Base-by-base conservation (phyloP, 495 filamentous ascomycete genomes). In the Ramalina intermedia region DNA sequence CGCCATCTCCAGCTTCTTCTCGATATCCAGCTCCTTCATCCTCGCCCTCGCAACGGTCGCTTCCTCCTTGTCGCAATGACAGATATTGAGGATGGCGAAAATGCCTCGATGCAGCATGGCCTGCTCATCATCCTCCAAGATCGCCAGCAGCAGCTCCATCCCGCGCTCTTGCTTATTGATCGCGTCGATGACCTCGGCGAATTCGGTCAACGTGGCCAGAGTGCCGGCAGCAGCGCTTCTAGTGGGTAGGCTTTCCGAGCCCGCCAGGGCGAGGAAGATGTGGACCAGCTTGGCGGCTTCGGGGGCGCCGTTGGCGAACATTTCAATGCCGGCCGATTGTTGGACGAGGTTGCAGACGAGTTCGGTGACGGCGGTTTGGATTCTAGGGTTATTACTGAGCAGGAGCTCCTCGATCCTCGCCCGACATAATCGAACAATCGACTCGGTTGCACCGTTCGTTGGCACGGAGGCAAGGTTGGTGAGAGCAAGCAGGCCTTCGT, bases 321-420 rank as follows among this genome's bases (percentile, higher is more conserved):
- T 74, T 36, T 80, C 72, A 11, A 87, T 64, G 2, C 86, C 85
- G 3, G 77, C 66, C n/a, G 85, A 76, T 42, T 75, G 79, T 47
- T 82, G 81, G 65, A 88, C 84, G 43, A 98, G 70, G 57, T 98
- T 98, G 66, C 91, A 98, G 41, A 96, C 68, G 16, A 98, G 72
- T 65, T 98, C 89, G 26, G 83, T 82, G 2, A 85, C 76, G 13
- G 89, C 91, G 12, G 88, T 83, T 41, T 83, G 82, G 41, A 98
- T 74, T 41, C 80, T 67, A n/a, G 69, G 55, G 59, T 90, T 90
- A 41, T 73, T 75, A 24, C 79, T 82, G 4, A 96, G 74, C 3
- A 96, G 69, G 14, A 87, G 76, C 48, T 94, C 85, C 59, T 96
- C 91, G 44, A 93, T 73, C 29, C 71, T 75, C 7, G 79, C 50